Percentiles rank a stretch among this genome's conserved stretches.
Conservation (phyloP, 768 basidiomycete species). For the Holtermannia corniformis region DNA sequence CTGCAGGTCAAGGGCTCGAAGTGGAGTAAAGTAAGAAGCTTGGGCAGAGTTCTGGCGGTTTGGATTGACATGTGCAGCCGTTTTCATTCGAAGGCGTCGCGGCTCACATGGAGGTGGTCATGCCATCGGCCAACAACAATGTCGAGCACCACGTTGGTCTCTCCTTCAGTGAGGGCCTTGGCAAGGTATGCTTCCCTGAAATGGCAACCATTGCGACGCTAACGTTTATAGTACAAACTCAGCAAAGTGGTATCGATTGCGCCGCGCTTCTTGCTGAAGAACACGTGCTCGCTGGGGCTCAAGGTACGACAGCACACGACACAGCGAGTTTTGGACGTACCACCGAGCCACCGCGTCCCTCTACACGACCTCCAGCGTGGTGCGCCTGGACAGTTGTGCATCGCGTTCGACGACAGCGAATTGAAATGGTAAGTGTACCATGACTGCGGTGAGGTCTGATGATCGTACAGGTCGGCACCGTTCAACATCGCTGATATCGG, state of each 20-base stretch:
- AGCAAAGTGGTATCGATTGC: slow-evolving; percentile 85
- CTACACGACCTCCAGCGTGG: slow-evolving; percentile 56
- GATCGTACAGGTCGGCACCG: slow-evolving; percentile 67
- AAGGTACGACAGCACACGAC: slow-evolving; percentile 73
- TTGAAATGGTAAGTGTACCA: slow-evolving; percentile 40
- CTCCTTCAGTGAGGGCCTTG: slow-evolving; percentile 87
- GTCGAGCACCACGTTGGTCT: slow-evolving; percentile 66
- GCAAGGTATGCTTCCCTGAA: slow-evolving; percentile 49
- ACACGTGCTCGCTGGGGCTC: slow-evolving; percentile 59
- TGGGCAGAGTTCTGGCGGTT: neutral
- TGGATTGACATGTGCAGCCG: slow-evolving; percentile 45
- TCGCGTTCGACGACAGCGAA: slow-evolving; percentile 78
- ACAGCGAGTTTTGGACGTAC: slow-evolving; percentile 52
- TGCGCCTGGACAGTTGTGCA: slow-evolving; percentile 62
- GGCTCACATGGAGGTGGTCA: slow-evolving; percentile 73
- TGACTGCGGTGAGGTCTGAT: neutral
- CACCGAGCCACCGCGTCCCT: slow-evolving; percentile 59
- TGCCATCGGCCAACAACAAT: slow-evolving; percentile 55
- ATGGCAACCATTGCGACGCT: neutral
- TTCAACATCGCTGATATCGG: slow-evolving; percentile 90
- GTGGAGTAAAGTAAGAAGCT: slow-evolving; percentile 68
- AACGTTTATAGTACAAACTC: slow-evolving; percentile 59
- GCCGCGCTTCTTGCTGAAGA: slow-evolving; percentile 84
- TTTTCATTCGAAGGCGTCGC: slow-evolving; percentile 83
- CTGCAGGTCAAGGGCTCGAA: slow-evolving; percentile 69